Percentiles rank a stretch among this genome's conserved stretches.
Conservation (phyloP, 2,329 filamentous ascomycete genomes). For the Simplicillium aogashimaense region DNA sequence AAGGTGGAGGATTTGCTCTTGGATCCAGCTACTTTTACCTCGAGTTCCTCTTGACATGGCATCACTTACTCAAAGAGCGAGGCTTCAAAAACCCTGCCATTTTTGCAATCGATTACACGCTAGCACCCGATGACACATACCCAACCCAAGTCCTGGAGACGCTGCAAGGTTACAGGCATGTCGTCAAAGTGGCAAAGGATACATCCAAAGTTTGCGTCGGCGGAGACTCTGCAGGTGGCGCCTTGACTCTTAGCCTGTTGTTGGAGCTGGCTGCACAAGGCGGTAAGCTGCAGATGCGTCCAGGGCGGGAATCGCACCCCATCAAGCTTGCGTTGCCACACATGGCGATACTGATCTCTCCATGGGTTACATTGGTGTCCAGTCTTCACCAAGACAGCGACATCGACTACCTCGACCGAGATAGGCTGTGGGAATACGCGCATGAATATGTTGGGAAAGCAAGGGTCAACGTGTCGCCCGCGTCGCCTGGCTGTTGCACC, state of each 20-base stretch:
- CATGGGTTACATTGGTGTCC: slow-evolving; percentile 69
- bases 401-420: slow-evolving; percentile 65
- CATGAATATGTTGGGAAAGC: slow-evolving; percentile 49
- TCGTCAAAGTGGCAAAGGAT: slow-evolving; percentile 47
- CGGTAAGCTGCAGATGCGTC: slow-evolving; percentile 9
- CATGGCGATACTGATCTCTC: slow-evolving; percentile 66
- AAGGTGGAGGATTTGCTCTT: slow-evolving; percentile 75
- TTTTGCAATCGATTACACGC: slow-evolving; percentile 70
- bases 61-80: slow-evolving; percentile 50
- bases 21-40: slow-evolving; percentile 77
- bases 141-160: slow-evolving; percentile 65
- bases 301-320: neutral
- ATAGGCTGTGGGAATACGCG: slow-evolving; percentile 59
- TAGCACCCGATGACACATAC: slow-evolving; percentile 65
- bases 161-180: slow-evolving; percentile 59
- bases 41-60: slow-evolving; percentile 69
- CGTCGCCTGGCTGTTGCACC: slow-evolving; percentile 61
- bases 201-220: slow-evolving; percentile 57
- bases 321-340: slow-evolving; percentile 18
- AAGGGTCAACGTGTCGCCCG: slow-evolving; percentile 22
- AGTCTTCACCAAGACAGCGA: slow-evolving; percentile 55
- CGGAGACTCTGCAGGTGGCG: slow-evolving; percentile 73
- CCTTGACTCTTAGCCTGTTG: slow-evolving; percentile 62
- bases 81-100: slow-evolving; percentile 69
- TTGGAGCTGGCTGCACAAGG: slow-evolving; percentile 46